These are phyloP conservation scores for Epicoccum sorghinum DNA, from an alignment of 2,329 filamentous ascomycete genomes.

Conservation along the genomic window DNA sequence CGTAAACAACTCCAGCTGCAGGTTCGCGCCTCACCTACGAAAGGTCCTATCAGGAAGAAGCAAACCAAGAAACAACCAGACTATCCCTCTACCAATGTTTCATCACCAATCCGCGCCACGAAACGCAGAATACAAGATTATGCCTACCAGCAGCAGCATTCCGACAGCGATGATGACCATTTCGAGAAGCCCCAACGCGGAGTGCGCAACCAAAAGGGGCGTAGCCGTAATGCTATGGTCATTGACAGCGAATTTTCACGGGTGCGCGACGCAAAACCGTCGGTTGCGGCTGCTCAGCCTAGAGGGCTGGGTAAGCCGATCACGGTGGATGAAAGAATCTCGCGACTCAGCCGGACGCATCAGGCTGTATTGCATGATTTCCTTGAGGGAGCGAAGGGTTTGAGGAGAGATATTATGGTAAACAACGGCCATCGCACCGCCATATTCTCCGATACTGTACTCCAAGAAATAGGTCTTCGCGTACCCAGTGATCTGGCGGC, in stretches of 20 bases:
- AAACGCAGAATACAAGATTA: conserved; percentile 43
- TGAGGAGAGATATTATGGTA: conserved; percentile 68
- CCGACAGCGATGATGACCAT: conserved; percentile 34
- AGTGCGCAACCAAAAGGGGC: conserved; percentile 29
- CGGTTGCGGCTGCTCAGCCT: conserved; percentile 44
- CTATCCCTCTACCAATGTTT: conserved; percentile 70
- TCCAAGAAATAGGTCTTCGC: conserved; percentile 74
- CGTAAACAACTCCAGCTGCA: conserved; percentile 56
- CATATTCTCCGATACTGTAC: conserved; percentile 70
- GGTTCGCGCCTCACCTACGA: conserved; percentile 56
- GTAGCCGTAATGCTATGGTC: conserved; percentile 45
- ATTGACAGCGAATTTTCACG: conserved; percentile 55
- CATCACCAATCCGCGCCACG: conserved; percentile 63
- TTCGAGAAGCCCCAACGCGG: conserved; percentile 32
- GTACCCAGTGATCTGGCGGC: conserved; percentile 67
- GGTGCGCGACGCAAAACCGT: conserved; percentile 38
- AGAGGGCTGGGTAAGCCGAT: conserved; percentile 64
- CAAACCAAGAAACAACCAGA: conserved; percentile 46
- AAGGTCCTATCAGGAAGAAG: conserved; percentile 35
- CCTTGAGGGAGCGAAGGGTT: conserved; percentile 63
- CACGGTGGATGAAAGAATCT: conserved; percentile 60
- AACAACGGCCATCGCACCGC: conserved; percentile 62
- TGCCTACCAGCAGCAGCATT: conserved; percentile 32
- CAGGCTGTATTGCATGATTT: conserved; percentile 69
- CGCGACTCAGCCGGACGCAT: conserved; percentile 64